Conservation (phyloP, 2,329 filamentous ascomycete species). For the Aspergillus novoparasiticus region DNA sequence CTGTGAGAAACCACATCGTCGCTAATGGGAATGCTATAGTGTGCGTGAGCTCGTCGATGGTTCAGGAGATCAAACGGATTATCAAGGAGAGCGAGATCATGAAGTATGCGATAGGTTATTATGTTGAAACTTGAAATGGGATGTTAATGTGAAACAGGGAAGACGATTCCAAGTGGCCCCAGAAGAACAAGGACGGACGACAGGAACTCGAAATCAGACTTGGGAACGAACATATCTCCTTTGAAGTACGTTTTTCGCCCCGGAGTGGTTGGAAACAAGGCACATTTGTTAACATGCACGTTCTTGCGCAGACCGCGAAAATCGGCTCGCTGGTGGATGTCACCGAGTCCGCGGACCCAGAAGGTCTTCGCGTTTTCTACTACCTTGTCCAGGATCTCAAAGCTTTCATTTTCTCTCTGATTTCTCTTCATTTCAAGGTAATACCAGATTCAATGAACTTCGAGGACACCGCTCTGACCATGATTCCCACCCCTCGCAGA, state of each 20-base stretch:
- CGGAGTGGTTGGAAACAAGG: neutral
- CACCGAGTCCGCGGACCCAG: conserved; percentile 91
- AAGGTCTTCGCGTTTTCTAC: conserved; percentile 96
- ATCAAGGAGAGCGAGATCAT: conserved; percentile 97
- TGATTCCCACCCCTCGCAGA: conserved; percentile 38
- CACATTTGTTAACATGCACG: neutral
- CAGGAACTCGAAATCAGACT: conserved; percentile 95
- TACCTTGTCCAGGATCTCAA: conserved; percentile 98
- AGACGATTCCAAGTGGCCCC: conserved; percentile 97
- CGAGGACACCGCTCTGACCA: conserved; percentile 6
- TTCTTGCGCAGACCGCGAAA: conserved; percentile 76
- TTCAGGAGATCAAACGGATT: conserved; percentile 94
- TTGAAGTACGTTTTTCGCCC: conserved; percentile 69
- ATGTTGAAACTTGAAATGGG: neutral
- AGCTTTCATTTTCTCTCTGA: conserved; percentile 93
- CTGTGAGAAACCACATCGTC: conserved; percentile 4
- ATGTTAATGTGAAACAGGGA: conserved; percentile 61
- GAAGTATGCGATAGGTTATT: conserved; percentile 64
- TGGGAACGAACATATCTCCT: conserved; percentile 94
- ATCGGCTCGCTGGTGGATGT: conserved; percentile 97
- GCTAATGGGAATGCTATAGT: conserved; percentile 57
- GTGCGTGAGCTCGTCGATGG: conserved; percentile 89
- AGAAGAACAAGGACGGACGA: conserved; percentile 98
- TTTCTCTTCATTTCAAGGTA: conserved; percentile 95
- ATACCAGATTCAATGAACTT: neutral